A percentile compares a stretch with the other conserved stretches of the same genome.
Conservation (phyloP, 768 basidiomycete species). For the Candolleomyces aberdarensis region DNA sequence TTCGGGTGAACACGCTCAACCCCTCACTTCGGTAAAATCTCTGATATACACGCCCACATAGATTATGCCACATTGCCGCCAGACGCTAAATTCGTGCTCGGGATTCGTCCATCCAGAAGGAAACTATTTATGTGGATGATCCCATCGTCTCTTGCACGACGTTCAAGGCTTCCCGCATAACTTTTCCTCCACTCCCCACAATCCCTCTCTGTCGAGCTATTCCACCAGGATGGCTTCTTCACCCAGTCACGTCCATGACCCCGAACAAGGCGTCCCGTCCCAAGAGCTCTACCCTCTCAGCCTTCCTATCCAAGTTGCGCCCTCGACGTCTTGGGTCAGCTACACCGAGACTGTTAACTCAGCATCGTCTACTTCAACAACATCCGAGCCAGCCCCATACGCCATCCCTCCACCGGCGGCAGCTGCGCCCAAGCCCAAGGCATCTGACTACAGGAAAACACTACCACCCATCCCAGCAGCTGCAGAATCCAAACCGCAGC, state of each 20-base stretch:
- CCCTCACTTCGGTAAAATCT: conserved; percentile 36
- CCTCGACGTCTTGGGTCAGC: conserved; percentile 11
- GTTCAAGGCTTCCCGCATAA: conserved; percentile 11
- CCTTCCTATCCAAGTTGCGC: conserved; percentile 15
- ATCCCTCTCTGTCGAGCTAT: neutral
- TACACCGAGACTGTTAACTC: conserved; percentile 7
- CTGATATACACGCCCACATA: conserved; percentile 30
- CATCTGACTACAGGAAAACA: conserved; percentile 1
- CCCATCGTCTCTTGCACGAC: conserved; percentile 13
- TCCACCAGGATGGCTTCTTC: conserved; percentile 16
- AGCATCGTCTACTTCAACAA: conserved; percentile 7
- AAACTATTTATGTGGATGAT: conserved; percentile 21
- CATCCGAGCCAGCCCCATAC: conserved; percentile 7
- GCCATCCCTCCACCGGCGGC: neutral
- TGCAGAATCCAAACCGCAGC: neutral
- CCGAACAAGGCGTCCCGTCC: conserved; percentile 34
- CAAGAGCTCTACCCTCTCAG: conserved; percentile 24
- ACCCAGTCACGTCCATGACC: conserved; percentile 26
- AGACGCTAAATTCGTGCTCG: conserved; percentile 10
- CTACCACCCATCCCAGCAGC: neutral
- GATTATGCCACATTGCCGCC: conserved; percentile 29
- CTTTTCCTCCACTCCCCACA: neutral
- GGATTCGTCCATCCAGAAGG: conserved; percentile 15
- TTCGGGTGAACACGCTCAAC: conserved; percentile 30
- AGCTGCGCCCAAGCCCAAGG: neutral